Conservation (phyloP, 139 green algal species). For the Coccomyxa sp. region DNA sequence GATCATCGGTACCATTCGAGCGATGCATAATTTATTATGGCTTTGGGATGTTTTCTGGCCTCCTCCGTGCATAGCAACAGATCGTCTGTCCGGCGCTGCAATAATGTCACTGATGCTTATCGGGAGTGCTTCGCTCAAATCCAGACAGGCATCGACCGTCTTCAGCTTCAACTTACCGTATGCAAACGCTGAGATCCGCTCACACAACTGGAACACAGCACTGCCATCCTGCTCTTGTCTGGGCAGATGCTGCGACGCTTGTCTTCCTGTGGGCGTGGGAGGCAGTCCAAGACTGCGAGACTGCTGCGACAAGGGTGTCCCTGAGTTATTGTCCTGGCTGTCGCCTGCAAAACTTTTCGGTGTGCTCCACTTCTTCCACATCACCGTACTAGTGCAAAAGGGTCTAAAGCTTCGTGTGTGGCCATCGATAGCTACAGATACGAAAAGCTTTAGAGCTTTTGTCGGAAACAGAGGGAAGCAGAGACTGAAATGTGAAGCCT, state of each 20-base stretch:
- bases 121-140: neutral
- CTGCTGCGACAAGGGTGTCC: no score
- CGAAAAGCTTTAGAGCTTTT: no score
- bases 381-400: no score
- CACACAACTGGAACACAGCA: constrained; percentile 5
- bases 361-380: neutral
- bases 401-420: no score
- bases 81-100: no score
- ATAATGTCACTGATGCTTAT: no score
- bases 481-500: no score
- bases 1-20: neutral
- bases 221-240: neutral
- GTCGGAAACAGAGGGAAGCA: no score
- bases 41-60: no score
- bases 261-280: neutral
- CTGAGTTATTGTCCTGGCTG: no score
- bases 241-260: neutral
- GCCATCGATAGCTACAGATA: no score
- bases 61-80: neutral
- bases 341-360: neutral
- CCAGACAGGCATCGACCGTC: neutral
- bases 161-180: constrained; percentile 9
- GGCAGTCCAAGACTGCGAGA: neutral
- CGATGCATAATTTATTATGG: neutral
- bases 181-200: constrained; percentile 22